These are phyloP conservation scores for Trametes maxima DNA, from an alignment of 768 basidiomycete genomes.

Conservation along the genomic window DNA sequence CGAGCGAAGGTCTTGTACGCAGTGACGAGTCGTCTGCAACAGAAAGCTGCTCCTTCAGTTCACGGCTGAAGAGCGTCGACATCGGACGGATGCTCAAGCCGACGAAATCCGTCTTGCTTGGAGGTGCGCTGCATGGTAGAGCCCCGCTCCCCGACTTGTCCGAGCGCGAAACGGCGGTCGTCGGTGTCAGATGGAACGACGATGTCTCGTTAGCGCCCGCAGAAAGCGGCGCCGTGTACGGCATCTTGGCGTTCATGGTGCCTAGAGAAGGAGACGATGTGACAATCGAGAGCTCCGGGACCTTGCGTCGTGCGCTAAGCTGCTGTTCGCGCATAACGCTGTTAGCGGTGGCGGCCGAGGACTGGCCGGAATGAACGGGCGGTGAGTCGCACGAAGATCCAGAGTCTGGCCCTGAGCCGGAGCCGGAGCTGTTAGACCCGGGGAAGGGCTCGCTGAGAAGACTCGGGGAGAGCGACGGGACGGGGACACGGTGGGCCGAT, in stretches of 20 bases:
- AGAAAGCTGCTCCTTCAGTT: constrained; percentile 54
- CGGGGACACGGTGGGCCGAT: constrained; percentile 29
- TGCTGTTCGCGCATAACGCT: constrained; percentile 22
- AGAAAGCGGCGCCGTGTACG: constrained; percentile 20
- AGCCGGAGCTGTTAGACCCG: not conserved
- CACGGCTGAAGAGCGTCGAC: constrained; percentile 73
- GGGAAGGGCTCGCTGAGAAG: constrained; percentile 18
- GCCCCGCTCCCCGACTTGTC: constrained; percentile 9
- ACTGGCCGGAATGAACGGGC: not conserved
- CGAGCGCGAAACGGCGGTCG: constrained; percentile 19
- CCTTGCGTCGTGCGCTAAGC: constrained; percentile 30
- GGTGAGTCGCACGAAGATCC: constrained; percentile 26
- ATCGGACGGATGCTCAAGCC: constrained; percentile 72
- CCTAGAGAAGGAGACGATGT: constrained; percentile 20
- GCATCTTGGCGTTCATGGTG: constrained; percentile 8
- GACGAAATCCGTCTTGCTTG: constrained; percentile 63
- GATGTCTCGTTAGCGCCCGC: constrained; percentile 19
- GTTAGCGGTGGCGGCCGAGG: constrained; percentile 1
- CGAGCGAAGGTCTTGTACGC: constrained; percentile 38
- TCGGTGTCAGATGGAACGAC: constrained; percentile 24
- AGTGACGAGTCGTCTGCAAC: constrained; percentile 20
- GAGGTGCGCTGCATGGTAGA: constrained; percentile 61
- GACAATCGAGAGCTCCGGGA: constrained; percentile 32
- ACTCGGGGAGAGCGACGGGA: constrained; percentile 32
- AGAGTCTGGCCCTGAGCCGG: constrained; percentile 6